These are phyloP conservation scores for Puccinia hordei DNA, from an alignment of 1,284 basidiomycete species.

Conservation along the genomic window DNA sequence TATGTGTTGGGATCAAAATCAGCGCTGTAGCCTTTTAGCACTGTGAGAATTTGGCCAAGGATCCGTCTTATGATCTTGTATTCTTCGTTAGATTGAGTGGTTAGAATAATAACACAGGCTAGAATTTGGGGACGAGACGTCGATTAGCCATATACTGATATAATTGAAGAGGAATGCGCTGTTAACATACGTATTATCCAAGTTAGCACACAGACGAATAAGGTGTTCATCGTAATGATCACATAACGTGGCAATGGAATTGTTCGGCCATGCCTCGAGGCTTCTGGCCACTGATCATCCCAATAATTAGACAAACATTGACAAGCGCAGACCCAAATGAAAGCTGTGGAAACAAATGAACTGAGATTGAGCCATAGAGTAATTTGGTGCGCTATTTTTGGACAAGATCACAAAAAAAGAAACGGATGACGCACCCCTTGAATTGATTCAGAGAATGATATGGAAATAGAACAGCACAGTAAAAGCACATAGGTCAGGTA, in stretches of 20 bases:
- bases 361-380: not conserved
- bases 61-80: conserved; percentile 9
- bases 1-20: conserved; percentile 14
- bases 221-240: conserved; percentile 6
- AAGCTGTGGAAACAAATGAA: conserved; percentile 4
- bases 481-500: not conserved
- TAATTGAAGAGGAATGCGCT: not conserved
- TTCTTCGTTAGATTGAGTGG: conserved; percentile 22
- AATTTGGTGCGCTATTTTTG: not conserved
- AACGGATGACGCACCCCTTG: conserved; percentile 10
- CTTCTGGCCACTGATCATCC: conserved; percentile 27
- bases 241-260: not conserved
- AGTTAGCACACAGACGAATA: conserved; percentile 18
- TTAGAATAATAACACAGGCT: conserved; percentile 30
- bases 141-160: not conserved
- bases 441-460: not conserved
- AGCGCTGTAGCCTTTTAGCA: not conserved
- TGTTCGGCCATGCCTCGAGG: not conserved
- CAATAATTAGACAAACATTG: conserved; percentile 41
- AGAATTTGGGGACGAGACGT: not conserved
- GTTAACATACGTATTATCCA: conserved; percentile 38
- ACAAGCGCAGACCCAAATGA: conserved; percentile 46
- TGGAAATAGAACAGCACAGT: not conserved
- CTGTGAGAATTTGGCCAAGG: not conserved
- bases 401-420: not conserved